Conservation (phyloP, 768 basidiomycete species). For the Auriscalpium vulgare region DNA sequence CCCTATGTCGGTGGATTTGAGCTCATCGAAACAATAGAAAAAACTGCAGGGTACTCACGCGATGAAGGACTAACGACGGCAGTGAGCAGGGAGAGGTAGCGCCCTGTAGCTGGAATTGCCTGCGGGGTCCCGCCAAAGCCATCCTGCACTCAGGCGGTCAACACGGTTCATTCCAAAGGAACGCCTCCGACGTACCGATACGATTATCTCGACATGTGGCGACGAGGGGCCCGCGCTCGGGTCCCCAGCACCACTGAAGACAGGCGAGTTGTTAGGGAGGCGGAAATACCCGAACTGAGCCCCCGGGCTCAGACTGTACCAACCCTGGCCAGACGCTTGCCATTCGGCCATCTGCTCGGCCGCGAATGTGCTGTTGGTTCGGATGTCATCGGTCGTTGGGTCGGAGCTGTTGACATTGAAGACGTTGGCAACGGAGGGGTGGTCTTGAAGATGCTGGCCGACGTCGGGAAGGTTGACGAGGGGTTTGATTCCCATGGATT, state of each 20-base stretch:
- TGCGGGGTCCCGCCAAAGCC: not conserved
- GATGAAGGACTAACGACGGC: no score
- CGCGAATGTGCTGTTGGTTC: not conserved
- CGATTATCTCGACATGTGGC: not conserved
- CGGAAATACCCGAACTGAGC: slow-evolving; percentile 1
- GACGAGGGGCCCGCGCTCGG: not conserved
- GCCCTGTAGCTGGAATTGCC: no score
- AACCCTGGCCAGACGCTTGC: not conserved
- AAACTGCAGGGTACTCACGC: no score
- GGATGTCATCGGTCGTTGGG: not conserved
- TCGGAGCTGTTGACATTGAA: not conserved
- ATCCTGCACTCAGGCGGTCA: not conserved
- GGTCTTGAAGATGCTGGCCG: not conserved
- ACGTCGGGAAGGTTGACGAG: not conserved
- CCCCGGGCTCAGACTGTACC: not conserved
- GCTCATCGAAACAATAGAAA: not conserved
- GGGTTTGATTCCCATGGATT: not conserved
- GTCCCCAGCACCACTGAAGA: not conserved
- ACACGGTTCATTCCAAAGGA: not conserved
- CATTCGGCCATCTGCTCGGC: not conserved
- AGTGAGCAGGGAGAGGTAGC: no score
- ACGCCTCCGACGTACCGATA: not conserved
- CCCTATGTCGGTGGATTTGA: slow-evolving; percentile 18
- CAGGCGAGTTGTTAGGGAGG: not conserved
- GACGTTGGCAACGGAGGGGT: not conserved